Evolutionary conservation across 805 yeast genomes (phyloP).

Genomic region (Myxozyma monticola): DNA sequence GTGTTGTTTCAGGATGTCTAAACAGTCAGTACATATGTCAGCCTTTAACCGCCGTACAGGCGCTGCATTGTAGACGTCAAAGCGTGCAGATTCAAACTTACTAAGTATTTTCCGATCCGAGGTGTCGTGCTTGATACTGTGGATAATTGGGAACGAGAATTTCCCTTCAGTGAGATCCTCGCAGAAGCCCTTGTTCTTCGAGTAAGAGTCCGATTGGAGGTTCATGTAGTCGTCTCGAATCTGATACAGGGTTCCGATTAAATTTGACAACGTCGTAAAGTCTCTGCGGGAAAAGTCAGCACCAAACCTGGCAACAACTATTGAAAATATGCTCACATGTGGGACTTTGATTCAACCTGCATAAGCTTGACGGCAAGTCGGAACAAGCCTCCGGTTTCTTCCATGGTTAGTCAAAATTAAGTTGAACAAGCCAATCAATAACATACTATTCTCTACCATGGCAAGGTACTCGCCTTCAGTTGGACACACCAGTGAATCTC

Average conservation of each 20-base stretch:
- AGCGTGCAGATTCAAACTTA: no score
- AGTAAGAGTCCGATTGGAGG: conserved; percentile 51
- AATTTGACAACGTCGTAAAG: conserved; percentile 64
- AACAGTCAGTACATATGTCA: conserved; percentile 7
- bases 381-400: conserved; percentile 80
- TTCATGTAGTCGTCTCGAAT: conserved; percentile 82
- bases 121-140: conserved; percentile 49
- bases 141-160: conserved; percentile 81
- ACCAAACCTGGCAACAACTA: not conserved
- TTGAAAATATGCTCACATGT: conserved; percentile 18
- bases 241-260: conserved; percentile 82
- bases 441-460: conserved; percentile 72
- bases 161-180: conserved; percentile 92
- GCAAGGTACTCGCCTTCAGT: conserved; percentile 61
- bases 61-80: no score
- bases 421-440: not conserved
- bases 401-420: not conserved
- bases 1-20: conserved; percentile 52
- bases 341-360: conserved; percentile 41
- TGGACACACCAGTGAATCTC: conserved; percentile 65
- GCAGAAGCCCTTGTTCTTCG: conserved; percentile 70
- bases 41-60: not conserved
- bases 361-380: conserved; percentile 69
- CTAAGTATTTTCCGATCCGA: conserved; percentile 45
- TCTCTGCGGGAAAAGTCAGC: conserved; percentile 7